These are phyloP conservation scores for Juglanconis oblonga DNA, from an alignment of 2,329 filamentous ascomycete genomes.

Conservation along the genomic window DNA sequence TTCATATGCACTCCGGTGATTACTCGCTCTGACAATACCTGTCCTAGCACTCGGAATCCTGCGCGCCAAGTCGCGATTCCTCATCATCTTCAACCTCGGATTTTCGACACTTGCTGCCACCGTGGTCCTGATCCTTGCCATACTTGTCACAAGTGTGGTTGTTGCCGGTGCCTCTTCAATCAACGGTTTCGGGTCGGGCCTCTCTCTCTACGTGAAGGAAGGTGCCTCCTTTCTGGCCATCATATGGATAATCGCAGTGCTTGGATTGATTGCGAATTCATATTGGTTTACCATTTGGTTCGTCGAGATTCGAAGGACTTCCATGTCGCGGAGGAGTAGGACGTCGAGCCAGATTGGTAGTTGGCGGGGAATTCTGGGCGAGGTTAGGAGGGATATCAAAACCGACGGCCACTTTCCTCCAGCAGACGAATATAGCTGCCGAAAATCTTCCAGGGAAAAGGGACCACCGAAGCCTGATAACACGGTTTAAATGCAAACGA, in stretches of 20 bases:
- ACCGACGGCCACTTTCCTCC: constrained; percentile 3
- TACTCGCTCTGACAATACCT: not conserved
- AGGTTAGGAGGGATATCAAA: constrained; percentile 21
- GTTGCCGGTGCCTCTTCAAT: constrained; percentile 15
- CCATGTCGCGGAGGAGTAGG: constrained; percentile 21
- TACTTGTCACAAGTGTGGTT: constrained; percentile 15
- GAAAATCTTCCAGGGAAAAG: too few relatives aligned
- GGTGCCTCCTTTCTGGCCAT: constrained; percentile 21
- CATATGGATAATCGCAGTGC: constrained; percentile 20
- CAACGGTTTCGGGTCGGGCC: constrained; percentile 6
- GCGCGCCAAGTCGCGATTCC: constrained; percentile 10
- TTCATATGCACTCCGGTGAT: not conserved
- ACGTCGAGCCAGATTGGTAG: constrained; percentile 21
- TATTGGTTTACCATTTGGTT: constrained; percentile 26
- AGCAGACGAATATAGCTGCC: not conserved
- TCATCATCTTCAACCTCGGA: constrained; percentile 15
- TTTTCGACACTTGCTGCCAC: constrained; percentile 14
- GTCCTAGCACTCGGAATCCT: constrained; percentile 15
- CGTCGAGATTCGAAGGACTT: constrained; percentile 22
- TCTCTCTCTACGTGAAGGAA: constrained; percentile 17
- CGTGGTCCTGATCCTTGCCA: constrained; percentile 18
- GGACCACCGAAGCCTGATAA: too few relatives aligned
- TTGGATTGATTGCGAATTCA: constrained; percentile 3
- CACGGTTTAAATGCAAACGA: too few relatives aligned
- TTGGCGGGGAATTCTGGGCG: constrained; percentile 22